phyloP scores from a whole-genome alignment of 305 asterid species.

The Fraxinus albicans region DNA sequence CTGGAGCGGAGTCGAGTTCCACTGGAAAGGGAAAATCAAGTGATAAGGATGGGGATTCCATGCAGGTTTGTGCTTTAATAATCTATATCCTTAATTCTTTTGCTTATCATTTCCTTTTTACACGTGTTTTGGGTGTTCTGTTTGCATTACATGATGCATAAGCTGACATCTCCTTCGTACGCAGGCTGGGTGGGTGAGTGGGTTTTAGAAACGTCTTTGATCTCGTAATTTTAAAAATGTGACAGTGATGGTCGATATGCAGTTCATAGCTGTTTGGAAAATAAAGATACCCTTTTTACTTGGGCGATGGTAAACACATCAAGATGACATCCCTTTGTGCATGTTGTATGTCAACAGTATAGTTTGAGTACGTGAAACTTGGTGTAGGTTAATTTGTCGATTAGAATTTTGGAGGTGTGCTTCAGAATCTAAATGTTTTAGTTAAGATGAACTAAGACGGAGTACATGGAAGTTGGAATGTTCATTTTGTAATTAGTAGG shows the following conservation, averaged over 20 bases:
- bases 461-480: background rate
- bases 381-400: background rate
- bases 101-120: background rate
- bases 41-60: constrained; percentile 73
- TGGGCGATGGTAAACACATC: background rate
- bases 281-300: background rate
- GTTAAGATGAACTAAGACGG: background rate
- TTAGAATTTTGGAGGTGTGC: background rate
- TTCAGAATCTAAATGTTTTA: background rate
- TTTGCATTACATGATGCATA: constrained; percentile 1
- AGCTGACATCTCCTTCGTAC: background rate
- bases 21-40: constrained; percentile 63
- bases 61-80: constrained; percentile 58
- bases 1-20: constrained; percentile 47
- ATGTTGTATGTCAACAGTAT: background rate
- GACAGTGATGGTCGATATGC: background rate
- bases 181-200: background rate
- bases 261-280: background rate
- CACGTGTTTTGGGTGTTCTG: background rate
- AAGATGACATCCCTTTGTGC: background rate
- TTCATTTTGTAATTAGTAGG: background rate
- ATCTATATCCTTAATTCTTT: background rate
- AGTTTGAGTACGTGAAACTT: background rate
- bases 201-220: background rate
- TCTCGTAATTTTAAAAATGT: background rate